Conservation (phyloP, 2,329 filamentous ascomycete species). For the Neopestalotiopsis sp. region DNA sequence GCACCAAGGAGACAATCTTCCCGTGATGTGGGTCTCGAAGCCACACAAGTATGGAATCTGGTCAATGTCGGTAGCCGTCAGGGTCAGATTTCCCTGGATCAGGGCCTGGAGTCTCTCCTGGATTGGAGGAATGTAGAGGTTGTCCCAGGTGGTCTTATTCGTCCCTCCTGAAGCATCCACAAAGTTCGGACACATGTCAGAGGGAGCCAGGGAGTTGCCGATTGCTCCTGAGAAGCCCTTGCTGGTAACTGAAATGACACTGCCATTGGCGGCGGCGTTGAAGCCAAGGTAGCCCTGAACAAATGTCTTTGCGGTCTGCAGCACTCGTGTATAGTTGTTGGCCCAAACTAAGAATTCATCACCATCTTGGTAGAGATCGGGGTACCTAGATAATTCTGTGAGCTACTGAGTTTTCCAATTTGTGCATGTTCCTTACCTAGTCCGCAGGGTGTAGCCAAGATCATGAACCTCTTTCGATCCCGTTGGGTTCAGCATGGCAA, state of each 20-base stretch:
- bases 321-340: conserved; percentile 68
- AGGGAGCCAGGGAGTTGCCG: conserved; percentile 68
- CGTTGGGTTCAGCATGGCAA: conserved; percentile 64
- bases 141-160: conserved; percentile 52
- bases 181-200: conserved; percentile 67
- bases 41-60: conserved; percentile 74
- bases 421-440: conserved; percentile 34
- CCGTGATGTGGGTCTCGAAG: conserved; percentile 72
- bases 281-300: conserved; percentile 65
- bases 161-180: conserved; percentile 56
- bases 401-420: not conserved
- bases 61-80: conserved; percentile 58
- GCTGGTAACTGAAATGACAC: conserved; percentile 63
- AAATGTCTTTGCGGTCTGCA: conserved; percentile 68
- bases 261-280: conserved; percentile 57
- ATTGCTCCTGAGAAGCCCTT: conserved; percentile 56
- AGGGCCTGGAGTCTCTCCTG: conserved; percentile 58
- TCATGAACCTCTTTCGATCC: conserved; percentile 67
- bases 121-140: conserved; percentile 58
- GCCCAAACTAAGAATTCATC: conserved; percentile 65
- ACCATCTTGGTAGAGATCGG: conserved; percentile 55
- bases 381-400: conserved; percentile 40
- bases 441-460: conserved; percentile 58
- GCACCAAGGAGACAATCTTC: conserved; percentile 67
- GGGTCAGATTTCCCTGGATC: conserved; percentile 59